Evolutionary conservation across 192 early-diverging fungal species (phyloP), one percentile per base, ranked within the genome.

Genomic region (Coemansia sp.): DNA sequence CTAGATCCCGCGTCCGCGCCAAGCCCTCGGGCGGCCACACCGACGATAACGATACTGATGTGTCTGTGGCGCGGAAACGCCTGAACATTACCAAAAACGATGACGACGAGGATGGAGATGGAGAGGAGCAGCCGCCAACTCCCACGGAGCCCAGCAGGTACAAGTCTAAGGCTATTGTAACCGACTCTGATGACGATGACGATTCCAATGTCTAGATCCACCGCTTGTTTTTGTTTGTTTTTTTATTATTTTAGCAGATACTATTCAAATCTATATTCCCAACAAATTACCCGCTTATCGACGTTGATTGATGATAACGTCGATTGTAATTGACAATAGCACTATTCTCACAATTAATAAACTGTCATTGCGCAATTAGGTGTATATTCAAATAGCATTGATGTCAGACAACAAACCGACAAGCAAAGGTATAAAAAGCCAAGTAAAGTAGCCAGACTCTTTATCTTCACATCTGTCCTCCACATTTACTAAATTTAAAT

Each of bases 21-120:
- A 84, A 88, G 59, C 83, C 87, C 35, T 70, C 93, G 24, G 83
- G 94, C 59, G 83, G 92, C 72, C 94, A 93, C 79, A 92, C 94
- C 51, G 94, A 96, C 73, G 63, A 27, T 27, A 27, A 80, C 31
- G 88, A 89, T 73, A 87, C 86, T 75, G 74, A 70, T 33, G 93
- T 91, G 53, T 83, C 94, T 16, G 79, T 85, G 56, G 87, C 68
- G 91, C 94, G 83, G 90, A 88, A 80, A 24, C 63, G 63, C 24
- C 63, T 16, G 93, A 84, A 85, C 93, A 87, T 84, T 95, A 69
- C 81, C 93, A 60, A 48, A 21, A 6, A 51, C 8, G 48, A 51
- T 9, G 48, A 51, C 0, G n/a, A 9, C 0, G n/a, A 9, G 21
- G 6, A 27, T 27, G 24, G 24, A 27, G 24, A 27, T 27, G 24